phyloP scores from a whole-genome alignment of 345 rosid genomes.

The Eucalyptus coolabah region DNA sequence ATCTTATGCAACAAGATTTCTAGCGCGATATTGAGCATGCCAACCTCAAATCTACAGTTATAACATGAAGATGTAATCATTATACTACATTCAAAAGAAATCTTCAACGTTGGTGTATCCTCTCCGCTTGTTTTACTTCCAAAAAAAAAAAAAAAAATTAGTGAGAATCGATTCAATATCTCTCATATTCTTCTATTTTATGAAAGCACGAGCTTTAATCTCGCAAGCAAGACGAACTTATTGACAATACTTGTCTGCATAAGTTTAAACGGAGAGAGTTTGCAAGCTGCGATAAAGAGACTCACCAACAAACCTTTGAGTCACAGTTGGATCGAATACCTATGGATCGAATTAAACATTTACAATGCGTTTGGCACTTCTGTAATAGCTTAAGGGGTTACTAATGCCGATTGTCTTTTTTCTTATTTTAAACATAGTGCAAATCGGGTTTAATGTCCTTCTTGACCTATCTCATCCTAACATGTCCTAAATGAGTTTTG shows the following conservation, averaged over 20 bases:
- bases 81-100: not conserved
- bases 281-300: not conserved
- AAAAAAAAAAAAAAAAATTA: not conserved
- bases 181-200: not conserved
- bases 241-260: not conserved
- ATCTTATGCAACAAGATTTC: not conserved
- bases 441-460: not conserved
- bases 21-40: fast-evolving
- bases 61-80: not conserved
- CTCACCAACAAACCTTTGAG: not conserved
- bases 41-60: not conserved
- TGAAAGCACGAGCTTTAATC: not conserved
- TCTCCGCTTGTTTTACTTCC: not conserved
- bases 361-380: not conserved
- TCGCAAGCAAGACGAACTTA: not conserved
- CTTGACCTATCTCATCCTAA: not conserved
- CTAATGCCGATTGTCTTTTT: not conserved
- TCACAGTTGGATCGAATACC: not conserved
- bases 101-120: not conserved
- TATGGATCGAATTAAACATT: not conserved
- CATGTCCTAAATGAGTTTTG: not conserved
- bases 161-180: not conserved
- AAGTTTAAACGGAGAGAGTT: not conserved
- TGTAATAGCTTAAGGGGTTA: not conserved
- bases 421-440: not conserved